Evolutionary conservation across 768 basidiomycete species (phyloP), one percentile per base, ranked within the genome.

Genomic region (Boletus subparvulus): DNA sequence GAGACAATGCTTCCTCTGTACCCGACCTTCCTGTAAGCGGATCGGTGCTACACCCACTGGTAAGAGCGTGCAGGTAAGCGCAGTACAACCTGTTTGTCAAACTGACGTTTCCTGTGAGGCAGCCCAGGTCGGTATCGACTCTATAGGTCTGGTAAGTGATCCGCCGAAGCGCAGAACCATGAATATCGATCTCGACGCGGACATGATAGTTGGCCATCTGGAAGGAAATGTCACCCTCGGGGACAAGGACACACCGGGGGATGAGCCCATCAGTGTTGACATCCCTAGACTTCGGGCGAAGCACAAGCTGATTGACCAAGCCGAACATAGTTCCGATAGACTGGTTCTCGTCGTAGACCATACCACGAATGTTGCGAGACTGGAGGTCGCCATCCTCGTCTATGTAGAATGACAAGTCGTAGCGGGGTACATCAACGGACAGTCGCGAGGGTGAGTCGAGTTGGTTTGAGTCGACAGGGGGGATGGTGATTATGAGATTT

Each of bases 321-420:
- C 81, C 82, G 33, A 80, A 72, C 62, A 83, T 64, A 2, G 78
- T 75, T 1, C 79, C 78, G 2, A 66, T 65, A 1, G 71, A 78
- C 53, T 82, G 82, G 35, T 67, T 49, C 3, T 49, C 2, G 50
- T 80, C 78, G 14, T 82, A 67, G 13, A 77, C 63, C 71, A 78
- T 79, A 19, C 67, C 70, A 11, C 73, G 73, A 35, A 79, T 67
- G 39, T 78, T 78, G 12, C 56, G 67, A 37, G 75, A 80, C 53
- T 78, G 74, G 24, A 82, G 61, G 26, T 69, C 62, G 14, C 64
- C 61, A 2, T 63, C 63, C 1, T 65, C 43, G 32, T 74, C 69
- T 16, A 79, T 35, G 44, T 72, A 73, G 49, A 83, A 82, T 0
- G 72, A 68, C 12, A 82, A 62, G 2, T 66, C 62, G 46, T 75